Conservation (phyloP, 2,329 filamentous ascomycete species). For the Nannizziopsis barbatae region DNA sequence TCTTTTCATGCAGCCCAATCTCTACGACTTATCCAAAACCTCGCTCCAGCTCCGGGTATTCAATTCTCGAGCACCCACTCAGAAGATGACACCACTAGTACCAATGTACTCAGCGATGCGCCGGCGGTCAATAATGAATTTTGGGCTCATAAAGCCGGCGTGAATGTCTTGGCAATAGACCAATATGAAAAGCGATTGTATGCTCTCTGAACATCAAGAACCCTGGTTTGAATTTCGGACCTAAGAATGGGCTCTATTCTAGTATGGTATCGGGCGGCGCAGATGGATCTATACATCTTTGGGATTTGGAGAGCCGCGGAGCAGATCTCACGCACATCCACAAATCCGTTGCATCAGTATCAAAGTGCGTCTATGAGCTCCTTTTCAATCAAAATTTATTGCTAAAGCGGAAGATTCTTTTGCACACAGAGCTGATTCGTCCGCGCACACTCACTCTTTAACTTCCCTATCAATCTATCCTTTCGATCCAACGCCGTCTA, state of each 20-base stretch:
- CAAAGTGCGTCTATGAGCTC: constrained; percentile 17
- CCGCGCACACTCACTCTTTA: constrained; percentile 36
- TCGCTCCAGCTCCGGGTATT: constrained; percentile 55
- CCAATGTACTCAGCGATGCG: neutral
- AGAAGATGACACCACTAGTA: neutral
- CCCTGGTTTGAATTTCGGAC: neutral
- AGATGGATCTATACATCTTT: constrained; percentile 72
- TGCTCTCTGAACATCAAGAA: constrained; percentile 20
- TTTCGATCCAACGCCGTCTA: constrained; percentile 38
- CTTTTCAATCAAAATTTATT: neutral
- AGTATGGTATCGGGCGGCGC: constrained; percentile 76
- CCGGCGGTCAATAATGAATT: constrained; percentile 21
- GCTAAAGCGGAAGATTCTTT: no score
- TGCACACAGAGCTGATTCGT: constrained; percentile 19
- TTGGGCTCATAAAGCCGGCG: constrained; percentile 61
- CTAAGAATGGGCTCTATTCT: constrained; percentile 4
- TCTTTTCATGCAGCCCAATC: constrained; percentile 56
- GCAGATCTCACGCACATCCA: constrained; percentile 41
- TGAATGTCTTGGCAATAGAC: constrained; percentile 69
- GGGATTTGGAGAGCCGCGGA: constrained; percentile 63
- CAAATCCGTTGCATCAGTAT: constrained; percentile 41
- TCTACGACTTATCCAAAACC: constrained; percentile 54
- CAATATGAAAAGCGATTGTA: constrained; percentile 68
- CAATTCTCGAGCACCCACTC: constrained; percentile 55
- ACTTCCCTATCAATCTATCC: constrained; percentile 40